Evolutionary conservation across 2,329 filamentous ascomycete species (phyloP).

Genomic region (Alternaria gaisen): DNA sequence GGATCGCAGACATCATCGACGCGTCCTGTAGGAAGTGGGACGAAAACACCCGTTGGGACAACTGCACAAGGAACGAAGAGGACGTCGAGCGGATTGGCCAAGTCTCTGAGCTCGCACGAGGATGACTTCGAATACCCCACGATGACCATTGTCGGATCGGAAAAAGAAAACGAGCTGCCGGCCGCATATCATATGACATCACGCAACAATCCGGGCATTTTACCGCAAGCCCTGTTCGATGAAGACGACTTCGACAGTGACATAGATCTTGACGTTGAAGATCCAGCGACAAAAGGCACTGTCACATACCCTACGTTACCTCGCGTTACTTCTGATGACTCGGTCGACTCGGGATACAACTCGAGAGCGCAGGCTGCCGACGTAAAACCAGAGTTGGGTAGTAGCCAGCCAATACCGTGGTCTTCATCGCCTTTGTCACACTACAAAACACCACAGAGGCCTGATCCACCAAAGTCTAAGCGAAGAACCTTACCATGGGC

Average conservation of each 20-base stretch:
- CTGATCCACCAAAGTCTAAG: conserved; percentile 24
- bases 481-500: conserved; percentile 66
- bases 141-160: conserved; percentile 35
- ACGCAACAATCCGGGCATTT: conserved; percentile 26
- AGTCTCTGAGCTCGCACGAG: conserved; percentile 52
- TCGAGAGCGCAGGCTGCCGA: conserved; percentile 36
- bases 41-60: conserved; percentile 32
- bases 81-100: conserved; percentile 57
- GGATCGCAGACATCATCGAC: conserved; percentile 40
- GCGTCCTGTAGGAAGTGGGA: conserved; percentile 46
- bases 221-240: conserved; percentile 60
- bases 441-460: conserved; percentile 43
- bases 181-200: conserved; percentile 21
- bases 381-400: conserved; percentile 41
- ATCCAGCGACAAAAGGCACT: conserved; percentile 60
- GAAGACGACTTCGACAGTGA: conserved; percentile 91
- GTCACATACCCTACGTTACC: conserved; percentile 55
- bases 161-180: conserved; percentile 38
- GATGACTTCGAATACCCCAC: conserved; percentile 42
- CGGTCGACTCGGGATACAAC: conserved; percentile 51
- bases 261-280: conserved; percentile 74
- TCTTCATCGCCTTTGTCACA: conserved; percentile 69
- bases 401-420: conserved; percentile 73
- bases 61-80: conserved; percentile 54
- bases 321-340: conserved; percentile 13